Evolutionary conservation across 768 basidiomycete species (phyloP).

Genomic region (Saitozyma podzolica): DNA sequence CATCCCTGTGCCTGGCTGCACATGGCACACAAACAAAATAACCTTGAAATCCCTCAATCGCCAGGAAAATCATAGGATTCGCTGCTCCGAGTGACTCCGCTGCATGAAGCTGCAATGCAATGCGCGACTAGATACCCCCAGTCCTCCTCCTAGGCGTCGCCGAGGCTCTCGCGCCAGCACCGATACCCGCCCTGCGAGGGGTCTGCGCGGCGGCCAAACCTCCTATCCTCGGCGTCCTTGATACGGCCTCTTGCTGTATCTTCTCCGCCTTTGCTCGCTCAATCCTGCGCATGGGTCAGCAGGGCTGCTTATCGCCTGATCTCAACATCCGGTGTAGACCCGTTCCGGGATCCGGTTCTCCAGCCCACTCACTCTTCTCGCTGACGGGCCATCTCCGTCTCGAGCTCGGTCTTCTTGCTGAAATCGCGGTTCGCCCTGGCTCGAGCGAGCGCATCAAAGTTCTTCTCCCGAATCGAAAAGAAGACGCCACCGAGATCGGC

Average conservation of each 20-base stretch:
- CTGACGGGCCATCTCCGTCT: conserved; percentile 78
- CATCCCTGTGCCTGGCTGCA: too few relatives aligned
- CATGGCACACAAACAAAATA: too few relatives aligned
- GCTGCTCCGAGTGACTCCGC: too few relatives aligned
- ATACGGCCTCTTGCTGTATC: conserved; percentile 36
- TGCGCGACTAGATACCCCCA: conserved; percentile 40
- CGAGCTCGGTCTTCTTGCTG: conserved; percentile 83
- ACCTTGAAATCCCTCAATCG: too few relatives aligned
- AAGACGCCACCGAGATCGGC: conserved; percentile 94
- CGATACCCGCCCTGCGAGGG: conserved; percentile 49
- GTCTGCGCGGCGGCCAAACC: conserved; percentile 41
- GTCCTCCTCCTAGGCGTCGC: conserved; percentile 46
- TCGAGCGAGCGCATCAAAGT: conserved; percentile 81
- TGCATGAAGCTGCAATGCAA: too few relatives aligned
- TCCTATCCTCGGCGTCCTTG: conserved; percentile 45
- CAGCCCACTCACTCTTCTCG: conserved; percentile 47
- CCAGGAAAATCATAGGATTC: too few relatives aligned
- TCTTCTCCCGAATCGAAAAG: conserved; percentile 97
- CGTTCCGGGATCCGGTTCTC: not conserved
- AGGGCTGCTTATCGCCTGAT: not conserved
- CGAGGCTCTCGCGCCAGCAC: conserved; percentile 43
- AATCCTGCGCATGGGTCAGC: conserved; percentile 24
- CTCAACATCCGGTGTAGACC: not conserved
- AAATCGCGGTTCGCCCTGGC: conserved; percentile 79
- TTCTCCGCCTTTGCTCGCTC: conserved; percentile 46